These are phyloP conservation scores for Vanderwaltozyma verrucispora DNA, from an alignment of 805 yeast species.

Conservation along the genomic window DNA sequence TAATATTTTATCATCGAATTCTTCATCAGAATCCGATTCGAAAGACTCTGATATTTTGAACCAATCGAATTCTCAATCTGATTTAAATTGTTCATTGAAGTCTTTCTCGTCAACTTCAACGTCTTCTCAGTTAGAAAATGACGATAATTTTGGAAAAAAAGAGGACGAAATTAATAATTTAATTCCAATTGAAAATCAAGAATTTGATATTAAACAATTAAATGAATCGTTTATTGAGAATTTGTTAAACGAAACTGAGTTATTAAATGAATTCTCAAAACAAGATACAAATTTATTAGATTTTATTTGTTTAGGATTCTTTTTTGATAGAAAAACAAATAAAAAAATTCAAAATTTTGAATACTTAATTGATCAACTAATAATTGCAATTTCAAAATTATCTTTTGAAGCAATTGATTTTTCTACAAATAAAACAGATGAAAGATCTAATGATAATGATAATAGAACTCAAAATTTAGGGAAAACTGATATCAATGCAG, in stretches of 20 bases:
- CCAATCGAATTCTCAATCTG: not conserved
- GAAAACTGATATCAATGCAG: not conserved
- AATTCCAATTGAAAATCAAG: not conserved
- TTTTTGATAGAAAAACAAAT: conserved; percentile 7
- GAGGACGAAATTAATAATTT: not conserved
- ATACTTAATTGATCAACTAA: conserved; percentile 17
- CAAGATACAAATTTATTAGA: conserved; percentile 27
- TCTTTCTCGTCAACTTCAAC: not conserved
- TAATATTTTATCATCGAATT: not conserved
- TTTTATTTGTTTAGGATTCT: conserved; percentile 36
- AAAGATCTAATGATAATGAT: not conserved
- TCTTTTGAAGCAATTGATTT: not conserved
- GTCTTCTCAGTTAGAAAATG: not conserved
- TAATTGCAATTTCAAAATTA: conserved; percentile 10
- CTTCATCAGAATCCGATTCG: not conserved
- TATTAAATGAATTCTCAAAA: not conserved
- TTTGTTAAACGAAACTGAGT: not conserved
- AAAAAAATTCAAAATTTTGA: conserved; percentile 16
- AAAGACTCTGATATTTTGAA: not conserved
- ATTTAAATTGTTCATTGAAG: not conserved
- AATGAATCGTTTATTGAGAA: not conserved
- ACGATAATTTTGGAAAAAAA: not conserved
- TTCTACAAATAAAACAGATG: not conserved
- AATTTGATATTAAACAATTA: not conserved
- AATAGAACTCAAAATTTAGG: conserved; percentile 1